Evolutionary conservation across 1,284 basidiomycete species (phyloP).

Genomic region (Puccinia triticina): DNA sequence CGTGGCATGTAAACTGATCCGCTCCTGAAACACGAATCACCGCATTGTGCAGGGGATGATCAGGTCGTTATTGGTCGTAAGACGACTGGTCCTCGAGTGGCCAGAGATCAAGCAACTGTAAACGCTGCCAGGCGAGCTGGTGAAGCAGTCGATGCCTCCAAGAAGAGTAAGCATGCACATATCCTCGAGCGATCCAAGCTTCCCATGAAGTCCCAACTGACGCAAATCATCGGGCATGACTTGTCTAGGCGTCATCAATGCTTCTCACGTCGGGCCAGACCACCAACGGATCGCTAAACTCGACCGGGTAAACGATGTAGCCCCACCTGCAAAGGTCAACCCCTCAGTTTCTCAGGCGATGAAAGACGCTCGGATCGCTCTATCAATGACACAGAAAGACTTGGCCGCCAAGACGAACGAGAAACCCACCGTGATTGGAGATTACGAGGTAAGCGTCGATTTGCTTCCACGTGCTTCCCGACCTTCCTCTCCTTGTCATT

Average conservation of each 20-base stretch:
- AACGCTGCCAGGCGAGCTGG: constrained; percentile 47
- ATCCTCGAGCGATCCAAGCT: neutral
- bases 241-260: constrained; percentile 26
- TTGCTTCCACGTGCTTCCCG: too few species aligned
- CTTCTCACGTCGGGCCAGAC: constrained; percentile 37
- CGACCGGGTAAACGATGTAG: constrained; percentile 40
- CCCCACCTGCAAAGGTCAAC: constrained; percentile 42
- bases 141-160: constrained; percentile 17
- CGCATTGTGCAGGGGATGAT: constrained; percentile 19
- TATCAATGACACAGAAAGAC: constrained; percentile 46
- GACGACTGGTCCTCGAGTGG: constrained; percentile 23
- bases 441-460: constrained; percentile 35
- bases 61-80: constrained; percentile 45
- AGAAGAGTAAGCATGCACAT: constrained; percentile 25
- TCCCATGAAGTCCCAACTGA: neutral
- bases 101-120: constrained; percentile 25
- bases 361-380: constrained; percentile 41
- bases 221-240: neutral
- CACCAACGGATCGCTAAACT: constrained; percentile 48
- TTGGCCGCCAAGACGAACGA: constrained; percentile 36
- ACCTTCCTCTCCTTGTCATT: neutral
- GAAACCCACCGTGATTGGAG: constrained; percentile 47
- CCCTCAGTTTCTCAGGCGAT: constrained; percentile 39
- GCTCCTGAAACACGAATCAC: neutral
- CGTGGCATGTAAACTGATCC: neutral